phyloP scores from a whole-genome alignment of 2,329 filamentous ascomycete species.

The Annulohypoxylon truncatum region DNA sequence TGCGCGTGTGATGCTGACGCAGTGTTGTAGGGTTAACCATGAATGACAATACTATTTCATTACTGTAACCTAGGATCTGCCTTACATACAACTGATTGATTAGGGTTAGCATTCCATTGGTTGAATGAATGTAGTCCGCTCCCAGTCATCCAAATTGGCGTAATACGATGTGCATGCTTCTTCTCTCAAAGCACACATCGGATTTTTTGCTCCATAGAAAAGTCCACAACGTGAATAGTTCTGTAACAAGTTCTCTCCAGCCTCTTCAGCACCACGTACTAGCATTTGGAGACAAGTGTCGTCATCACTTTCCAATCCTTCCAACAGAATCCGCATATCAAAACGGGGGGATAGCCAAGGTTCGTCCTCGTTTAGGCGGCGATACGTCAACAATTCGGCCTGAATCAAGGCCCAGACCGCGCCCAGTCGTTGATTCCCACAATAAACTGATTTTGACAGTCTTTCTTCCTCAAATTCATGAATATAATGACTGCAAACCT shows the following conservation, averaged over 20 bases:
- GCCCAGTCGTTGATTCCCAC: conserved; percentile 2
- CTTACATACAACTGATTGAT: too few species aligned
- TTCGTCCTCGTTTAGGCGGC: conserved; percentile 46
- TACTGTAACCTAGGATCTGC: too few species aligned
- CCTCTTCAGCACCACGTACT: not conserved
- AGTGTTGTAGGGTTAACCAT: too few species aligned
- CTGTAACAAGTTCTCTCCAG: not conserved
- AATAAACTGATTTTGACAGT: conserved; percentile 34
- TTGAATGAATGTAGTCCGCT: conserved; percentile 8
- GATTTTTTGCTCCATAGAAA: not conserved
- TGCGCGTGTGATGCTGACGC: conserved; percentile 13
- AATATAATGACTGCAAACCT: not conserved
- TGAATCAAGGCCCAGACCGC: conserved; percentile 51
- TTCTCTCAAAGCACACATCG: conserved; percentile 8
- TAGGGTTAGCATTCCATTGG: not conserved
- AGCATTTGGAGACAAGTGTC: not conserved
- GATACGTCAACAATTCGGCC: conserved; percentile 53
- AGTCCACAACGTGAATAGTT: conserved; percentile 1
- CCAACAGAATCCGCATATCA: conserved; percentile 4
- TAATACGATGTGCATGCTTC: conserved; percentile 19
- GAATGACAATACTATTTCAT: too few species aligned
- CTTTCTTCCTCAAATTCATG: not conserved
- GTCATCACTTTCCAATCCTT: conserved; percentile 2
- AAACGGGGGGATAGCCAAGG: conserved; percentile 25
- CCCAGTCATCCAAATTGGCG: conserved; percentile 26